Percentiles rank a stretch among this genome's conserved stretches.
These are phyloP conservation scores for Colletotrichum noveboracense DNA, from an alignment of 2,329 filamentous ascomycete genomes.

Conservation along the genomic window DNA sequence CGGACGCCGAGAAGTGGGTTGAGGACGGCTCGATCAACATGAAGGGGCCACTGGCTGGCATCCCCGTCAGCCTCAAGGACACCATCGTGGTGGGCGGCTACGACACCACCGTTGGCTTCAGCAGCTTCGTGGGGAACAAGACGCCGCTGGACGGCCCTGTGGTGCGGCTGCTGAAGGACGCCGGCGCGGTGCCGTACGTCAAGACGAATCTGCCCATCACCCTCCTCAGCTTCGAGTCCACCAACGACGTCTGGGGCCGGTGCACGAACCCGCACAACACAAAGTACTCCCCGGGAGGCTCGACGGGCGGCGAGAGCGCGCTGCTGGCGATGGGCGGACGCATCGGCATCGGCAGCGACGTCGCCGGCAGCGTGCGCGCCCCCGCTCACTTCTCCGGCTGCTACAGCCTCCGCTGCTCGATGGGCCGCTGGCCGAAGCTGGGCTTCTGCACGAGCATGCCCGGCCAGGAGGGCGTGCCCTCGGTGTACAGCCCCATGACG, in stretches of 20 bases:
- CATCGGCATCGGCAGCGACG: slow-evolving; percentile 90
- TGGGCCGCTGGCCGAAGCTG: slow-evolving; percentile 87
- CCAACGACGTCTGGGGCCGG: slow-evolving; percentile 80
- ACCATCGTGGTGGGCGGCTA: slow-evolving; percentile 82
- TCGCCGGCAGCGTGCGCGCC: slow-evolving; percentile 85
- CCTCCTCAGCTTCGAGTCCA: slow-evolving; percentile 84
- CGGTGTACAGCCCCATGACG: slow-evolving; percentile 92
- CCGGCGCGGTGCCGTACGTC: slow-evolving; percentile 87
- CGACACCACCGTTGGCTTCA: slow-evolving; percentile 83
- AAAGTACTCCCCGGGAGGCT: slow-evolving; percentile 88
- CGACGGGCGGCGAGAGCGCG: slow-evolving; percentile 84
- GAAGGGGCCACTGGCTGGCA: slow-evolving; percentile 82
- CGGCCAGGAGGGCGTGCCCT: slow-evolving; percentile 88
- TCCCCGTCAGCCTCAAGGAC: slow-evolving; percentile 86
- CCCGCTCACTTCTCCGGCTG: slow-evolving; percentile 91
- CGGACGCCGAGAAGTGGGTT: slow-evolving; percentile 78
- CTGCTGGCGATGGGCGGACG: slow-evolving; percentile 82
- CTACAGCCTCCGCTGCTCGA: slow-evolving; percentile 86
- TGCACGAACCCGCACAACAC: slow-evolving; percentile 82
- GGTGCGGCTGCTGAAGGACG: slow-evolving; percentile 81
- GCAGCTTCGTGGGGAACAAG: slow-evolving; percentile 72
- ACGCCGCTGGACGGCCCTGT: slow-evolving; percentile 71
- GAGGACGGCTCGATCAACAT: slow-evolving; percentile 66
- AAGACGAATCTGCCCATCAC: slow-evolving; percentile 93
- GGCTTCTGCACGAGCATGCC: slow-evolving; percentile 88